Conservation (phyloP, 768 basidiomycete species). For the Candolleomyces eurysporus region DNA sequence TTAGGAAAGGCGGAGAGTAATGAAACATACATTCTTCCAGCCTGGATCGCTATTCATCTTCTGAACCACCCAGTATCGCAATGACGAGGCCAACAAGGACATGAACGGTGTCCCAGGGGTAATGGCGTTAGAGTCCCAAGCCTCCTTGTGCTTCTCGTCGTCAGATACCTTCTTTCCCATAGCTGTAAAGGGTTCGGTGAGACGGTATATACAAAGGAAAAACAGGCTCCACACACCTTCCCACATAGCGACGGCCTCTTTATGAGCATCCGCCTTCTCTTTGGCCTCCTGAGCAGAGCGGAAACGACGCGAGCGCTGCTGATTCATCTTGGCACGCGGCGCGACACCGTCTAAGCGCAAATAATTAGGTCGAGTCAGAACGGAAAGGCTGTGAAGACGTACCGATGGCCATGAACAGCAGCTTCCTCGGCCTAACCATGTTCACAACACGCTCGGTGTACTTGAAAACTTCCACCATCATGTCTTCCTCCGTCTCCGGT, state of each 20-base stretch:
- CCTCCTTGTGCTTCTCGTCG: slow-evolving; percentile 76
- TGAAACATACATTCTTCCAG: slow-evolving; percentile 78
- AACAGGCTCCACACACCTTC: slow-evolving; percentile 55
- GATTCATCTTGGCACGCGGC: slow-evolving; percentile 99
- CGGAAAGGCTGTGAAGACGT: slow-evolving; percentile 19
- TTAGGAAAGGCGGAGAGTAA: neutral
- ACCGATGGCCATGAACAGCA: slow-evolving; percentile 99
- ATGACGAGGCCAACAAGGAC: slow-evolving; percentile 81
- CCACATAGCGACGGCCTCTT: slow-evolving; percentile 81
- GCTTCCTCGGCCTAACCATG: slow-evolving; percentile 92
- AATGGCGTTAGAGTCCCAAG: slow-evolving; percentile 99
- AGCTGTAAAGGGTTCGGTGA: slow-evolving; percentile 40
- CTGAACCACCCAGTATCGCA: slow-evolving; percentile 94
- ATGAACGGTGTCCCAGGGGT: slow-evolving; percentile 99
- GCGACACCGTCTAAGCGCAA: slow-evolving; percentile 81
- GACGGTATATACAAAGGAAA: neutral
- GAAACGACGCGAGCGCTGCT: slow-evolving; percentile 96
- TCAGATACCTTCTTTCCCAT: slow-evolving; percentile 89
- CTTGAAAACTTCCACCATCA: slow-evolving; percentile 97
- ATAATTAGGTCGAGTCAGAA: neutral
- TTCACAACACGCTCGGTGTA: slow-evolving; percentile 98
- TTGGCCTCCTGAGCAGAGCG: slow-evolving; percentile 92
- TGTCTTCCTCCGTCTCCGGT: slow-evolving; percentile 96
- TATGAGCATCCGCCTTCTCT: slow-evolving; percentile 86
- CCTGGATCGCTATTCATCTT: slow-evolving; percentile 95